Base-by-base conservation (phyloP, 768 basidiomycete genomes). In the Tylopilus balloui region DNA sequence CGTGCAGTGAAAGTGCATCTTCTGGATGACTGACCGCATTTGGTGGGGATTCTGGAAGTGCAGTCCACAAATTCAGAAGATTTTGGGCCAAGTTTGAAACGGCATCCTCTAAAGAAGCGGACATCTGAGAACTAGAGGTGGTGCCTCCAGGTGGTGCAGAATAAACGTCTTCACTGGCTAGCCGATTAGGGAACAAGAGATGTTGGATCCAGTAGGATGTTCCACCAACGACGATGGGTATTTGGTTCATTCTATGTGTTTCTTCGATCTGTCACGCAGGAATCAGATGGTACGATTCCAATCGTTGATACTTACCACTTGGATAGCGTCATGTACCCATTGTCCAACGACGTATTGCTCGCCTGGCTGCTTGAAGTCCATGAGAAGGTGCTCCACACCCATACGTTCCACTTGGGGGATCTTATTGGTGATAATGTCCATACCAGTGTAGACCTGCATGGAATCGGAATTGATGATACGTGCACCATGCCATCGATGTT, bases 121-220 rank as follows among this genome's bases (percentile, higher is more conserved):
- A 73, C 58, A 57, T 50, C 8, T 43, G 31, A 27, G 31, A n/a
- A 37, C 24, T 23, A 31, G 49, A n/a, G 21, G 45, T 7, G n/a
- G 41, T 36, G 15, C 24, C 51, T 19, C 44, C 50, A 25, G 40
- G 34, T 41, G 23, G 54, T 35, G 40, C 23, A 19, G 39, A 25
- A 12, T 39, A 19, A 25, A 61, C 46, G 13, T 69, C 56, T 15
- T 66, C 58, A 20, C 57, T 62, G 7, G 67, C 70, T 29, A 93
- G 72, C 20, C 87, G 79, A 60, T 85, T 81, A 0, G 93, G 89
- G 61, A 98, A 97, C 12, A 98, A 72, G 32, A 96, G 81, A 64
- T 99, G 91, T 60, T 99, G 95, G 21, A 95, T 88, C 86, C 94
- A 99, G 64, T 99, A 99, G 4, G 91, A 83, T 2, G 96, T 98